Base-by-base conservation (phyloP, 2,329 filamentous ascomycete genomes). In the Proliferodiscus dingleyae region DNA sequence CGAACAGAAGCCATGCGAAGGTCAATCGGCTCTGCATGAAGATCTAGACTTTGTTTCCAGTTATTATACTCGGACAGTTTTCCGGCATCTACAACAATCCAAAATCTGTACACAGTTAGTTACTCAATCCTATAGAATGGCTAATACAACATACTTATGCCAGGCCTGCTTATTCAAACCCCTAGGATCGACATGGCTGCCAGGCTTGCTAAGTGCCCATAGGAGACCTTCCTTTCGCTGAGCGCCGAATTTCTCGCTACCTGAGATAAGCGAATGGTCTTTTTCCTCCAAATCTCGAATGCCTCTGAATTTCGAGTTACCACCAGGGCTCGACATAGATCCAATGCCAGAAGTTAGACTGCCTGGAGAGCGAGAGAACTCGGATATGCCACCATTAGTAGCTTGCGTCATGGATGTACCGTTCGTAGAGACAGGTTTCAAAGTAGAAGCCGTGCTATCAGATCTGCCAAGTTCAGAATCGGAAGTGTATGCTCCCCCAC, bases 41-140 rank as follows among this genome's bases (percentile, higher is more conserved):
- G 73, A 66, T 98, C 93, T 19, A 98, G 78, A 64, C 82, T 91
- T 64, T 98, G 89, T 68, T 98, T 98, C 93, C 93, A 98, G 65
- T 98, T 97, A 64, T 90, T 95, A 68, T 98, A 98, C 63, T 98
- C 93, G 1, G 91, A 96, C 13, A 98, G 75, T 64, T 93, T 95
- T 19, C 93, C 93, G 66, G 95, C 90, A 64, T 97, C 94, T 36
- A 98, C 75, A 2, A 98, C 93, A 53, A 98, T 94, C 93, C 93
- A 98, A 68, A 97, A 98, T 63, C 89, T 94, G 58, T 10, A 21
- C 15, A 16, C 36, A 13, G 46, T 71, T 56, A 71, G 57, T 38
- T 32, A 26, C n/a, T 13, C 18, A 18, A 8, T 23, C 5, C 36
- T 22, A 4, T 5, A 7, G 11, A 9, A 3, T 21, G 22, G 37